A percentile compares a stretch with the other conserved stretches of the same genome.
Conservation (phyloP, 2,329 filamentous ascomycete genomes). For the Beauveria sp. region DNA sequence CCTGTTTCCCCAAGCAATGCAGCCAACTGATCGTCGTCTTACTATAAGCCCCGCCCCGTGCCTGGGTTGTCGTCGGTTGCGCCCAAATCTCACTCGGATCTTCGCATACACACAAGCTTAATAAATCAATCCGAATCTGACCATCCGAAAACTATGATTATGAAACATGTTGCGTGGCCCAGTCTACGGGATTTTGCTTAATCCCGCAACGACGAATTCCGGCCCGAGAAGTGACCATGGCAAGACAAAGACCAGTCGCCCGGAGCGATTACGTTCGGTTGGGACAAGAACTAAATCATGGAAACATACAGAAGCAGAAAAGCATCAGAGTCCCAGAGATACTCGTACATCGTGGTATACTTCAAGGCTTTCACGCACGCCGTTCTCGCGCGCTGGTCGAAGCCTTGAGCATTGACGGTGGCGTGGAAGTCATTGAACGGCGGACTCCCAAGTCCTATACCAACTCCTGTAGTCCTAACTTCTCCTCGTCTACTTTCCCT, state of each 20-base stretch:
- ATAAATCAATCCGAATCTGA: background rate
- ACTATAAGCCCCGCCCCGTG: background rate
- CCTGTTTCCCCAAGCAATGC: constrained; percentile 1
- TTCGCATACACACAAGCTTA: constrained; percentile 2
- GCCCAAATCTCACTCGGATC: constrained; percentile 6
- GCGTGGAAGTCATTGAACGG: too few relatives aligned
- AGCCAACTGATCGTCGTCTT: constrained; percentile 6
- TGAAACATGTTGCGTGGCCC: background rate
- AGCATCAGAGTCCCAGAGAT: too few relatives aligned
- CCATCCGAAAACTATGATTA: background rate
- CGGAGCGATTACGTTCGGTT: too few relatives aligned
- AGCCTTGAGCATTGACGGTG: too few relatives aligned
- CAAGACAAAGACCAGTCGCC: background rate
- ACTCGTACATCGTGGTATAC: too few relatives aligned
- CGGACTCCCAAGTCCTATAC: too few relatives aligned
- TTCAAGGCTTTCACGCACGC: too few relatives aligned
- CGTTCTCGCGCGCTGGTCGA: too few relatives aligned
- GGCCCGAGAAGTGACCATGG: background rate
- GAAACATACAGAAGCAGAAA: too few relatives aligned
- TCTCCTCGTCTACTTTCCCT: too few relatives aligned
- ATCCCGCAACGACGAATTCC: constrained; percentile 1
- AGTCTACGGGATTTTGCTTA: background rate
- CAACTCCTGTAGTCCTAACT: too few relatives aligned
- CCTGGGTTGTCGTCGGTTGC: background rate
- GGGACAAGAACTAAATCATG: too few relatives aligned